A percentile compares a stretch with the other conserved stretches of the same genome.
Conservation (phyloP, 768 basidiomycete species). For the Boletus fagicola region DNA sequence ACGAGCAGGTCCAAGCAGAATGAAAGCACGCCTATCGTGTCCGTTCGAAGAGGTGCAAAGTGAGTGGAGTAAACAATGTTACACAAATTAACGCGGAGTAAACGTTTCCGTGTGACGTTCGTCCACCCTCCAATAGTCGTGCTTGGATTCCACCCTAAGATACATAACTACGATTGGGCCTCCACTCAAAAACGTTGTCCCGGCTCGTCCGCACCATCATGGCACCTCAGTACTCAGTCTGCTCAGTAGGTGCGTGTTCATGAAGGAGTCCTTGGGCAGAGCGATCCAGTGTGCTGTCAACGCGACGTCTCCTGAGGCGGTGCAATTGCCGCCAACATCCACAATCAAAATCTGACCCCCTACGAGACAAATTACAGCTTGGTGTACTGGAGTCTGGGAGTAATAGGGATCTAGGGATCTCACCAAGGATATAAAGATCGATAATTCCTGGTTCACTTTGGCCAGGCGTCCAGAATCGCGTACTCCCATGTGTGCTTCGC, state of each 20-base stretch:
- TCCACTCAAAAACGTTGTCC: conserved; percentile 53
- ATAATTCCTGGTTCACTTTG: conserved; percentile 54
- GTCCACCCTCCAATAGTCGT: background rate
- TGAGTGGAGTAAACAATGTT: background rate
- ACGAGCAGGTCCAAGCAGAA: background rate
- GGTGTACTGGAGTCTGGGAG: background rate
- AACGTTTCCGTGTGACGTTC: background rate
- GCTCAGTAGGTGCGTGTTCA: conserved; percentile 27
- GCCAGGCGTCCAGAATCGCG: conserved; percentile 45
- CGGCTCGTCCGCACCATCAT: conserved; percentile 67
- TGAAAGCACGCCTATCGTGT: background rate
- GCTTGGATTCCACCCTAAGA: background rate
- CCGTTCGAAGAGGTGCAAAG: background rate
- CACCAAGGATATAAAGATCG: conserved; percentile 66
- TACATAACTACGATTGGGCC: background rate
- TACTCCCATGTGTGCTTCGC: conserved; percentile 46
- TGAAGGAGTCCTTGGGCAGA: conserved; percentile 42
- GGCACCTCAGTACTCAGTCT: conserved; percentile 69
- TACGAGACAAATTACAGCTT: conserved; percentile 25
- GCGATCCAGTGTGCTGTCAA: conserved; percentile 42
- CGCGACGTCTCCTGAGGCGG: conserved; percentile 50
- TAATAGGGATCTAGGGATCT: conserved; percentile 27
- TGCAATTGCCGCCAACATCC: conserved; percentile 47
- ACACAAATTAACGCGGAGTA: background rate
- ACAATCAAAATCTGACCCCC: conserved; percentile 40